Evolutionary conservation across 768 basidiomycete genomes (phyloP), one percentile per base, ranked within the genome.

Genomic region (Rhodotorula graminis): DNA sequence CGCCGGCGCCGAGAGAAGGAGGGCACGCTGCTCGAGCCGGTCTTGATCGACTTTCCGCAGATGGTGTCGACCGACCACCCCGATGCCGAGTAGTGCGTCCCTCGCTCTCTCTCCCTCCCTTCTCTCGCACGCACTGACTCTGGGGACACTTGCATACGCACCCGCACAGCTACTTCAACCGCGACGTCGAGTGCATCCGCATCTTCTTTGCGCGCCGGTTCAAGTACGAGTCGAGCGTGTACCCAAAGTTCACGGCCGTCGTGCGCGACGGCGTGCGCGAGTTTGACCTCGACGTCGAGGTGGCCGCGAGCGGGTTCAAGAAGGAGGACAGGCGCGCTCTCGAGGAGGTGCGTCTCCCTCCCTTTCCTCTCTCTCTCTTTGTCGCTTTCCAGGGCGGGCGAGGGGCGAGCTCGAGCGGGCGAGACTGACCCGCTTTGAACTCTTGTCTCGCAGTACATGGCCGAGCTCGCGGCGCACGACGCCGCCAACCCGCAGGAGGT

Each of bases 11-110:
- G 71, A 25, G 71, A 72, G 59, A 25, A 65, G 14, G 71, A 72
- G 27, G 71, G 75, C 55, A 72, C 58, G 2, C 47, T 73, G 46
- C 29, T 76, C 19, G 88, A 92, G 77, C 91, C 94, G 14, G 82
- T 97, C 64, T 87, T 99, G 56, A 99, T 99, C 77, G 96, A 99
- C 83, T 99, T 99, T 80, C 96, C 96, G 15, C 96, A 99, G 83
- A 97, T 98, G 95, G 92, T 98, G 81, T 92, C 90, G 84, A 94
- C 91, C 40, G 90, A 93, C 60, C 96, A 99, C 76, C 87, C 88
- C 78, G 96, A 99, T 80, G 96, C 96, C 11, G 96, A 98, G 83
- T 96, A 90, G 92, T 93, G 77, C 81, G 88, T 80, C 29, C 23
- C 25, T 19, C 23, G 40, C 46, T 19, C 56, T 19, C 40, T 21